Base-by-base conservation (phyloP, 495 filamentous ascomycete species). In the Achaetomiella virescens region DNA sequence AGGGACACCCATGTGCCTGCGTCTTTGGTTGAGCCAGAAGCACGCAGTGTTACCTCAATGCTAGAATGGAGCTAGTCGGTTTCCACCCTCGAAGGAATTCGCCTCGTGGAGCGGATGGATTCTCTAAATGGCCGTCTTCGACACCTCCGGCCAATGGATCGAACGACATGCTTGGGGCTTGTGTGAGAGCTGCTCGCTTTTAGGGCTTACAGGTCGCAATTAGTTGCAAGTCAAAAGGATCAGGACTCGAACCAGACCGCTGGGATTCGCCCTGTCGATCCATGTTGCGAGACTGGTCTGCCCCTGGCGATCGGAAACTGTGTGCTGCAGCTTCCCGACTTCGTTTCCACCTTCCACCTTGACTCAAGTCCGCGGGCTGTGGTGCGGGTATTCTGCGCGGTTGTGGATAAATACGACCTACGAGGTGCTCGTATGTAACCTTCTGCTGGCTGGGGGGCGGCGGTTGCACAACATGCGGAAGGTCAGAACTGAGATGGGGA, bases 1-100 rank as follows among this genome's bases (percentile, higher is more conserved):
- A 56, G 35, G 54, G 33, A 50, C 18, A 14, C 35, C 5, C 48
- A 50, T 50, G 48, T 50, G 48, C 21, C n/a, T n/a, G n/a, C n/a
- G 20, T 36, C 20, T 25, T 36, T 47, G 47, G 47, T 37, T 18
- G 21, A 38, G 33, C 35, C 6, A 42, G 36, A 24, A 24, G 4
- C 27, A 24, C 24, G 36, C 24, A 29, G 24, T 52, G 48, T 17
- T 10, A 41, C 48, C 22, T n/a, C n/a, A 17, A n/a, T 22, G 33
- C 47, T 38, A 33, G 33, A 27, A n/a, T 2, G 7, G 17, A 21
- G 48, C 48, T 42, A 50, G 20, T 33, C 48, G 2, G 20, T n/a
- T 50, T 50, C 18, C 25, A n/a, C 15, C 48, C 11, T 33, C 48
- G 35, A 36, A 42, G 36, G 9, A 21, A 41, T 29, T 9, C 20